Evolutionary conservation across 495 filamentous ascomycete genomes (phyloP).

Genomic region (Penicillium cosmopolitanum): DNA sequence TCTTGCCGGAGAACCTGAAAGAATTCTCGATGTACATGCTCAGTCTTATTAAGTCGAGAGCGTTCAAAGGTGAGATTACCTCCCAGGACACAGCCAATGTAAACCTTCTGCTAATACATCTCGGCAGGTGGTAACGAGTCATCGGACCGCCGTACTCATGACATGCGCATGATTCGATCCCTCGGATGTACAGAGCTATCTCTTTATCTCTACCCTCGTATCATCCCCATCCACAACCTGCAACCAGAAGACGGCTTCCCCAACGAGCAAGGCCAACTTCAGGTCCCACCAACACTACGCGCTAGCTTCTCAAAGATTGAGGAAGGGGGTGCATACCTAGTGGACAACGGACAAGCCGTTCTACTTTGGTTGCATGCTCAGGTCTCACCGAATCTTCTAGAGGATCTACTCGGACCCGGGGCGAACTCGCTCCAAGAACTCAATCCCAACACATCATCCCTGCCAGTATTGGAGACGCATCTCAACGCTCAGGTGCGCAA

Average conservation of each 20-base stretch:
- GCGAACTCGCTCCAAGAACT: slow-evolving; percentile 71
- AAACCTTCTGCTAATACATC: not conserved
- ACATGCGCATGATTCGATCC: slow-evolving; percentile 84
- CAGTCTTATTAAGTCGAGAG: slow-evolving; percentile 86
- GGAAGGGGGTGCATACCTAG: slow-evolving; percentile 92
- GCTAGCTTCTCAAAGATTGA: slow-evolving; percentile 90
- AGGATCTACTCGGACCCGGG: slow-evolving; percentile 86
- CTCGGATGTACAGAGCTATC: slow-evolving; percentile 86
- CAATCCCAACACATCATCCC: slow-evolving; percentile 72
- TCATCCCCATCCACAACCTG: slow-evolving; percentile 90
- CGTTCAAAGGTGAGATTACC: slow-evolving; percentile 72
- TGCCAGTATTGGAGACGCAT: slow-evolving; percentile 84
- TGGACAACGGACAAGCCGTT: slow-evolving; percentile 94
- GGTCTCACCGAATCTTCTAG: slow-evolving; percentile 78
- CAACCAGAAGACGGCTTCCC: slow-evolving; percentile 78
- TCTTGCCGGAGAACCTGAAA: slow-evolving; percentile 94
- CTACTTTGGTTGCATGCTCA: slow-evolving; percentile 86
- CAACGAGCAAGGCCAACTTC: slow-evolving; percentile 83
- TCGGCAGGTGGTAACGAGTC: slow-evolving; percentile 73
- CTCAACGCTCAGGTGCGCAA: slow-evolving; percentile 95
- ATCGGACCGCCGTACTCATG: slow-evolving; percentile 88
- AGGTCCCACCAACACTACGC: slow-evolving; percentile 67
- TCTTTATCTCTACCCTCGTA: slow-evolving; percentile 92
- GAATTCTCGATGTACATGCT: slow-evolving; percentile 98
- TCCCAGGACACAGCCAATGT: slow-evolving; percentile 2